Evolutionary conservation across 2,329 filamentous ascomycete species (phyloP).

Genomic region (Fusarium torreyae): DNA sequence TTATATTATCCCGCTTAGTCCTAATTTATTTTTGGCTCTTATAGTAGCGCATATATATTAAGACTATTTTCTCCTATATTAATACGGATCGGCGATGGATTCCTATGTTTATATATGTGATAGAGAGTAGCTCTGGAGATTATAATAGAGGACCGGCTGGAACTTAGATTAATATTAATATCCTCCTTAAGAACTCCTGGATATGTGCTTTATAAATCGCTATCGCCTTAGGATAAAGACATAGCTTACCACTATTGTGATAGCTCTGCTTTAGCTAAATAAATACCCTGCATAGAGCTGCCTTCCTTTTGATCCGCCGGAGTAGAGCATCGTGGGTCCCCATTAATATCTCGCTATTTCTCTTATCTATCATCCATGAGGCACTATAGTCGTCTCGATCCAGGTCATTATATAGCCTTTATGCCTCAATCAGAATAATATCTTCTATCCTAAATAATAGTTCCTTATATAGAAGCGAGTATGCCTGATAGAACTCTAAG

Average conservation of each 20-base stretch:
- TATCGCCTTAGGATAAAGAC: not conserved
- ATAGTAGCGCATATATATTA: not conserved
- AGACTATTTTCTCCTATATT: not conserved
- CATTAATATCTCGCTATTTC: not conserved
- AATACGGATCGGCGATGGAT: not conserved
- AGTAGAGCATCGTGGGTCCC: not conserved
- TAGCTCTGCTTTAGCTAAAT: too few species aligned
- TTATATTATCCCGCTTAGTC: not conserved
- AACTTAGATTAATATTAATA: not conserved
- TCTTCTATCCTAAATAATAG: not conserved
- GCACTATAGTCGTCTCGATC: not conserved
- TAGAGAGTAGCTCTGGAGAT: too few species aligned
- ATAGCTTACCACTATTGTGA: too few species aligned
- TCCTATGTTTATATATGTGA: not conserved
- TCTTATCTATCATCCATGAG: not conserved
- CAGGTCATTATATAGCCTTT: conserved; percentile 4
- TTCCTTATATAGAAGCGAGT: not conserved
- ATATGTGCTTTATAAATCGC: not conserved
- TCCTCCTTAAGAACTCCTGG: not conserved
- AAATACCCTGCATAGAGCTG: not conserved
- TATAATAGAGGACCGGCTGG: not conserved
- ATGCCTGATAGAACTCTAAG: not conserved
- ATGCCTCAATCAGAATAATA: not conserved
- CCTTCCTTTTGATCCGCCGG: not conserved
- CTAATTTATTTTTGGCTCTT: not conserved